Evolutionary conservation across 345 rosid genomes (phyloP).

Genomic region (Pistacia integerrima): DNA sequence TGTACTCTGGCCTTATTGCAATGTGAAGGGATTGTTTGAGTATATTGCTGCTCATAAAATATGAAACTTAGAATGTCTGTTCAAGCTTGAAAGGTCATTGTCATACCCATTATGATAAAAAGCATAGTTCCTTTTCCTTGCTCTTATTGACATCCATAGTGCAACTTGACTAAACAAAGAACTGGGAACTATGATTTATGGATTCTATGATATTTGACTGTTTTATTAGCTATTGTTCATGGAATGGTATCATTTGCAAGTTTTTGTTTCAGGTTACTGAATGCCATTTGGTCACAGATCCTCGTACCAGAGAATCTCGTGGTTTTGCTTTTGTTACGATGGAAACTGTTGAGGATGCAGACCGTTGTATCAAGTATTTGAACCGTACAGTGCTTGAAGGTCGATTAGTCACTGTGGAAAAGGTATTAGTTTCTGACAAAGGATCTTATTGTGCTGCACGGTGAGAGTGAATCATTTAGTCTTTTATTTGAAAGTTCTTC

Average conservation of each 20-base stretch:
- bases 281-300: slow-evolving; percentile 61
- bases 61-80: background rate
- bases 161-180: background rate
- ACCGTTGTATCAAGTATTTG: slow-evolving; percentile 62
- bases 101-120: background rate
- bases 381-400: slow-evolving; percentile 70
- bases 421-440: slow-evolving; percentile 37
- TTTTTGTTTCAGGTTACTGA: slow-evolving; percentile 50
- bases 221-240: background rate
- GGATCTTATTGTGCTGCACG: background rate
- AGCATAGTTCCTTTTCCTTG: background rate
- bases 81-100: background rate
- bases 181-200: background rate
- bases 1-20: background rate
- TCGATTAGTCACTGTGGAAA: slow-evolving; percentile 61
- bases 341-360: slow-evolving; percentile 55
- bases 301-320: slow-evolving; percentile 63
- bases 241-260: slow-evolving; percentile 1
- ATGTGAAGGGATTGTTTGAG: background rate
- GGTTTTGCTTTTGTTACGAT: slow-evolving; percentile 75
- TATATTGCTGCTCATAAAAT: background rate
- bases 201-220: background rate
- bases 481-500: slow-evolving; percentile 18
- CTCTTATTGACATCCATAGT: background rate
- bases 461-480: slow-evolving; percentile 19